These are phyloP conservation scores for Coniophora puteana DNA, from an alignment of 1,284 basidiomycete species.

Conservation along the genomic window DNA sequence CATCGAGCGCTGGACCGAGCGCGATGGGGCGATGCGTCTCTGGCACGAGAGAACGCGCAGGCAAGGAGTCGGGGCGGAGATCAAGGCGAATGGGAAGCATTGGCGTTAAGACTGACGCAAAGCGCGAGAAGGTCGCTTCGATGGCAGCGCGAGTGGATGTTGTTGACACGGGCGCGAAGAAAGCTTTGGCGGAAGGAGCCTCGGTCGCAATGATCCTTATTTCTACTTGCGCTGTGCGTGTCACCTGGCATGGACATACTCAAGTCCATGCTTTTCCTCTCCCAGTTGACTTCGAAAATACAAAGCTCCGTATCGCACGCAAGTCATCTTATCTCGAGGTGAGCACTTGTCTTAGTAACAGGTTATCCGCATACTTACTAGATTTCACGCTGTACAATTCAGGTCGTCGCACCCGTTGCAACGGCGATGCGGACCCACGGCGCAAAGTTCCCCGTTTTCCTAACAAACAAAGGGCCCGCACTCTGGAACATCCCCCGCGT, in stretches of 20 bases:
- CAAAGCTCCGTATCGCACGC: conserved; percentile 43
- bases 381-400: neutral
- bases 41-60: neutral
- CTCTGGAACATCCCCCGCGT: conserved; percentile 40
- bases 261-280: conserved; percentile 21
- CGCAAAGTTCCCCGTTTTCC: conserved; percentile 30
- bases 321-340: conserved; percentile 54
- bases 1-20: neutral
- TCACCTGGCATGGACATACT: conserved; percentile 13
- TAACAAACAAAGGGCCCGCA: conserved; percentile 14
- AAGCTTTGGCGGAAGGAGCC: conserved; percentile 15
- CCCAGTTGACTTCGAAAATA: conserved; percentile 30
- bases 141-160: conserved; percentile 20
- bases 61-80: no score
- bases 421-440: conserved; percentile 14
- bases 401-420: conserved; percentile 28
- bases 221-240: neutral
- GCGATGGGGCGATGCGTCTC: neutral
- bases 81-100: neutral
- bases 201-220: conserved; percentile 15
- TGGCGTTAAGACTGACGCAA: conserved; percentile 14
- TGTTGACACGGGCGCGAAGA: conserved; percentile 15
- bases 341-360: conserved; percentile 5
- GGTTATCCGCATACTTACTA: neutral
- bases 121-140: conserved; percentile 13